These are phyloP conservation scores for Tricholoma sp. DNA, from an alignment of 768 basidiomycete species.

Conservation along the genomic window DNA sequence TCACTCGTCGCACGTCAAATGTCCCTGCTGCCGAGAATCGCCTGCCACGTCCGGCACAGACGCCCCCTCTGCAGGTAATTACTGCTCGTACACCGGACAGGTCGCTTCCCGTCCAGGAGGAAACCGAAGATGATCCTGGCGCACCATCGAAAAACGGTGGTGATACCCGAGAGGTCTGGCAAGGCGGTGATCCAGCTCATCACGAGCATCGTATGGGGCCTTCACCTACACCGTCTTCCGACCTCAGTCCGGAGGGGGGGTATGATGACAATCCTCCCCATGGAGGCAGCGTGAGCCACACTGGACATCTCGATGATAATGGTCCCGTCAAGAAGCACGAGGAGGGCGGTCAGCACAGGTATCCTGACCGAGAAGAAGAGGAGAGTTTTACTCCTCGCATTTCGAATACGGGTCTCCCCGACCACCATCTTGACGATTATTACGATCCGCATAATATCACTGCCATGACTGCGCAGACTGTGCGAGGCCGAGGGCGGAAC, in stretches of 20 bases:
- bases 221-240: constrained; percentile 53
- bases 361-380: constrained; percentile 39
- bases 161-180: constrained; percentile 20
- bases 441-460: constrained; percentile 25
- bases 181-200: constrained; percentile 26
- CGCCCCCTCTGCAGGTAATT: constrained; percentile 50
- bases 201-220: constrained; percentile 26
- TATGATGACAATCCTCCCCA: constrained; percentile 25
- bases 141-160: constrained; percentile 27
- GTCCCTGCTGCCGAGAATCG: constrained; percentile 21
- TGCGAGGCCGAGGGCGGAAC: constrained; percentile 47
- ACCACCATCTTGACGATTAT: constrained; percentile 28
- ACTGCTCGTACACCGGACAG: constrained; percentile 60
- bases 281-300: constrained; percentile 33
- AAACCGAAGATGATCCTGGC: constrained; percentile 59
- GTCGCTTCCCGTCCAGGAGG: constrained; percentile 74
- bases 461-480: constrained; percentile 22
- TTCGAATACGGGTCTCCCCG: constrained; percentile 56
- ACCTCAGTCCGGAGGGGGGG: constrained; percentile 43
- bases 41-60: constrained; percentile 40
- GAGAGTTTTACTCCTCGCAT: constrained; percentile 65
- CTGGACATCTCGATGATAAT: constrained; percentile 36
- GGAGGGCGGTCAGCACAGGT: constrained; percentile 26
- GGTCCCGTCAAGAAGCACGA: constrained; percentile 43
- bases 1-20: constrained; percentile 24